phyloP scores from a whole-genome alignment of 768 basidiomycete species.

The Termitomyces sp. region DNA sequence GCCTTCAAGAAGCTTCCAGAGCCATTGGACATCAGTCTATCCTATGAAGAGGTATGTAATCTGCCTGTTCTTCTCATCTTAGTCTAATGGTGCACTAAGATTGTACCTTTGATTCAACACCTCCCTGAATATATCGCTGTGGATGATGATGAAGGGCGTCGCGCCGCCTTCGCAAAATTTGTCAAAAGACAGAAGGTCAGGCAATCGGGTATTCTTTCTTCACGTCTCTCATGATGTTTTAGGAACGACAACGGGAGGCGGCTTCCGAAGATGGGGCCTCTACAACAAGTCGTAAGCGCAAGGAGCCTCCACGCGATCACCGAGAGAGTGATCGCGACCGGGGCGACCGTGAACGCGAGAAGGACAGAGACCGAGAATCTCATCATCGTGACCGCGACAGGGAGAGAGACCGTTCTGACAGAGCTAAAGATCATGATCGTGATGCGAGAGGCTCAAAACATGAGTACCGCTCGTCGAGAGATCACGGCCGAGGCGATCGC shows the following conservation, averaged over 20 bases:
- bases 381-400: constrained; percentile 26
- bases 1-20: constrained; percentile 88
- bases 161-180: constrained; percentile 81
- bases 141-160: constrained; percentile 81
- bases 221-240: neutral
- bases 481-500: constrained; percentile 30
- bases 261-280: constrained; percentile 85
- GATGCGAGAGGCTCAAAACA: constrained; percentile 36
- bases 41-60: constrained; percentile 74
- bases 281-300: constrained; percentile 73
- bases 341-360: constrained; percentile 34
- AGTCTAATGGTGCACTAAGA: constrained; percentile 31
- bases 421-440: constrained; percentile 24
- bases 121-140: constrained; percentile 84
- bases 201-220: neutral
- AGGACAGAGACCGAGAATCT: constrained; percentile 27
- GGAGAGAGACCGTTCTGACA: constrained; percentile 25
- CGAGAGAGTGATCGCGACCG: constrained; percentile 43
- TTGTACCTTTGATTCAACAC: constrained; percentile 70
- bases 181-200: constrained; percentile 85
- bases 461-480: constrained; percentile 35
- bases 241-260: constrained; percentile 75
- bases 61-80: neutral
- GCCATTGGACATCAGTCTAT: constrained; percentile 64
- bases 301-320: constrained; percentile 59